These are phyloP conservation scores for Wickerhamomyces sp. DNA, from an alignment of 1,139 yeast species.

Conservation along the genomic window DNA sequence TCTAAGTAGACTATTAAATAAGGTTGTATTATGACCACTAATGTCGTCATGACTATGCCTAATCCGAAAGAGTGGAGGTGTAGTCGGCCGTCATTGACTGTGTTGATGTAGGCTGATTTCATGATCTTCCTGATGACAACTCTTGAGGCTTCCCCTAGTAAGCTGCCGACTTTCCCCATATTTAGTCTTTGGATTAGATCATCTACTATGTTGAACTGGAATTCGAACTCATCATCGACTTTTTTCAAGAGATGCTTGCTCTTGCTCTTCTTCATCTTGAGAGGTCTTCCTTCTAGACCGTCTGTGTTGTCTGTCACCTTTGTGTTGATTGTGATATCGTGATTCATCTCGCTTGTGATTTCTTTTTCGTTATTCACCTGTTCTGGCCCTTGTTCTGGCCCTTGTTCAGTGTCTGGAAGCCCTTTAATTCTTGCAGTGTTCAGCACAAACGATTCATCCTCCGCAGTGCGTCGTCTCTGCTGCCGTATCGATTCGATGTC, in stretches of 20 bases:
- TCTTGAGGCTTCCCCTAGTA: constrained; percentile 3
- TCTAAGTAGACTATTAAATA: constrained; percentile 17
- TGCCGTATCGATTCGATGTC: not conserved
- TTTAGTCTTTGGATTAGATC: constrained; percentile 15
- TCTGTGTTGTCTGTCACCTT: not conserved
- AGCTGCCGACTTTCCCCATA: constrained; percentile 5
- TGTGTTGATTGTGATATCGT: not conserved
- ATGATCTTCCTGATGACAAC: constrained; percentile 6
- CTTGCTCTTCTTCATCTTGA: no score
- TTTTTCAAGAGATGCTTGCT: no score
- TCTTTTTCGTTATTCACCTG: no score
- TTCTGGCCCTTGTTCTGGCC: not conserved
- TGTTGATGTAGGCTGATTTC: constrained; percentile 16
- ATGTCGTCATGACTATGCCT: constrained; percentile 15
- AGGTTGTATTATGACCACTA: constrained; percentile 19
- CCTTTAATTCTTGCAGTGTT: constrained; percentile 1
- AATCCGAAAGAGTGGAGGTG: constrained; percentile 21
- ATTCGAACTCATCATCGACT: not conserved
- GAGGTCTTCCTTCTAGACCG: not conserved
- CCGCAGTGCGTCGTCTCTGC: not conserved
- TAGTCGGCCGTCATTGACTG: constrained; percentile 15
- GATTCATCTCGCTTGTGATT: not conserved
- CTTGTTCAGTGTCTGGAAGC: not conserved
- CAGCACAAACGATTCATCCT: constrained; percentile 1
- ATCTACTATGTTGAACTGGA: constrained; percentile 6